Evolutionary conservation across 2,329 filamentous ascomycete genomes (phyloP).

Genomic region (Colletotrichum australisinense): DNA sequence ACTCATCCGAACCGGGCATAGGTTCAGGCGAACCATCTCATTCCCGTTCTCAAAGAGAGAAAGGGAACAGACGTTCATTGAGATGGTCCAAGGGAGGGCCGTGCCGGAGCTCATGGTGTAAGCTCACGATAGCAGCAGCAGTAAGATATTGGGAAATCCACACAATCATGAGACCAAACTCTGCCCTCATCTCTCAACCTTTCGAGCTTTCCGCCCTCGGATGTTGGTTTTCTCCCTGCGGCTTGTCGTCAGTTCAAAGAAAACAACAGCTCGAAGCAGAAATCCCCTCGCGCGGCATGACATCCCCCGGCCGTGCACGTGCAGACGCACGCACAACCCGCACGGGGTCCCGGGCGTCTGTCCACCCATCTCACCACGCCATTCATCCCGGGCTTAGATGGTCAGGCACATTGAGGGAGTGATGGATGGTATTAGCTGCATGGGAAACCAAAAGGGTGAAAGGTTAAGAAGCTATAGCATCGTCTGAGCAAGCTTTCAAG

Average conservation of each 20-base stretch:
- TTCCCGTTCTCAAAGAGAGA: background rate
- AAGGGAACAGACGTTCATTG: too few relatives aligned
- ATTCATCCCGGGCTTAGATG: background rate
- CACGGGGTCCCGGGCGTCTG: background rate
- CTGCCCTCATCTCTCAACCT: background rate
- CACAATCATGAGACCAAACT: background rate
- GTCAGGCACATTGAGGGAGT: background rate
- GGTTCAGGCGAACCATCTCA: background rate
- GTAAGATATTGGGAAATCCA: background rate
- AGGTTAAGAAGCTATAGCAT: background rate
- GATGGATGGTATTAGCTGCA: background rate
- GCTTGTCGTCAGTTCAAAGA: background rate
- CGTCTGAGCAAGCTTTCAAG: background rate
- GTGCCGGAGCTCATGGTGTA: background rate
- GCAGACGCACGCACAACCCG: background rate
- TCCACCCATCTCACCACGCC: too few relatives aligned
- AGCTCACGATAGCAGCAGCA: background rate
- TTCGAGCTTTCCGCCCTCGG: background rate
- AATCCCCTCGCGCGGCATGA: background rate
- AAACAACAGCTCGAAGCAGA: background rate
- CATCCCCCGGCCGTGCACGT: background rate
- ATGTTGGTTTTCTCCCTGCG: background rate
- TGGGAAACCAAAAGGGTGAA: too few relatives aligned
- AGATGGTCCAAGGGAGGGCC: too few relatives aligned
- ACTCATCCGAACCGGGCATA: background rate